Evolutionary conservation across 176 grass and related monocot species (phyloP).

Genomic region (Rhynchospora breviuscula): DNA sequence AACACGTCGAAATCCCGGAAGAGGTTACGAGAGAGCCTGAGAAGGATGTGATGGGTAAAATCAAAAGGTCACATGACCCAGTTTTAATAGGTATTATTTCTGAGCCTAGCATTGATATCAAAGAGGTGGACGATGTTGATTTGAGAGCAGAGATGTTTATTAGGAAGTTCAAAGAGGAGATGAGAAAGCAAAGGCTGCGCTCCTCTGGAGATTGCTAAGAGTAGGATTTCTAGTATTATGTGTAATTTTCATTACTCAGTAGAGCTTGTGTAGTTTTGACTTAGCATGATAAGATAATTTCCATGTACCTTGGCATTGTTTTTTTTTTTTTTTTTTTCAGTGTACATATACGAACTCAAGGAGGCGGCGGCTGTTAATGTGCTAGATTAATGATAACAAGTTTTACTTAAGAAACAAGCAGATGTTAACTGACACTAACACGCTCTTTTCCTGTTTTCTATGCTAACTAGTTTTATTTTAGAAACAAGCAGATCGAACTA

Average conservation of each 20-base stretch:
- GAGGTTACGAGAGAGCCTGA: background rate
- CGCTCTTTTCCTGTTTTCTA: background rate
- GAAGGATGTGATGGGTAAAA: background rate
- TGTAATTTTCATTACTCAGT: background rate
- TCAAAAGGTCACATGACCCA: background rate
- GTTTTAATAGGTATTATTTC: background rate
- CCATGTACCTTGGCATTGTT: background rate
- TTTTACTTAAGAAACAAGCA: background rate
- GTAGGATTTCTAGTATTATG: constrained; percentile 47
- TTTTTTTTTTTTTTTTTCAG: background rate
- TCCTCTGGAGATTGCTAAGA: constrained; percentile 46
- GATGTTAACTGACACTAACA: background rate
- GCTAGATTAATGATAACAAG: background rate
- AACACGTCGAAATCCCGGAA: background rate
- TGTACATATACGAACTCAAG: background rate
- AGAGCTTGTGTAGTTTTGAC: background rate
- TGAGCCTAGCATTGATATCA: constrained; percentile 10
- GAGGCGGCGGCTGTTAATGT: background rate
- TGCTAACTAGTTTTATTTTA: no score
- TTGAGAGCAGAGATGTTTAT: constrained; percentile 68
- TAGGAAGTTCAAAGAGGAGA: constrained; percentile 75
- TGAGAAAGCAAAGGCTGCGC: constrained; percentile 57
- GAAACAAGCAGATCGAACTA: no score
- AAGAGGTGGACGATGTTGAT: constrained; percentile 60
- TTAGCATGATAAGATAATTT: constrained; percentile 2